A percentile compares a stretch with the other conserved stretches of the same genome.
These are phyloP conservation scores for Pueraria montana DNA, from an alignment of 306 rosid species.

Conservation along the genomic window DNA sequence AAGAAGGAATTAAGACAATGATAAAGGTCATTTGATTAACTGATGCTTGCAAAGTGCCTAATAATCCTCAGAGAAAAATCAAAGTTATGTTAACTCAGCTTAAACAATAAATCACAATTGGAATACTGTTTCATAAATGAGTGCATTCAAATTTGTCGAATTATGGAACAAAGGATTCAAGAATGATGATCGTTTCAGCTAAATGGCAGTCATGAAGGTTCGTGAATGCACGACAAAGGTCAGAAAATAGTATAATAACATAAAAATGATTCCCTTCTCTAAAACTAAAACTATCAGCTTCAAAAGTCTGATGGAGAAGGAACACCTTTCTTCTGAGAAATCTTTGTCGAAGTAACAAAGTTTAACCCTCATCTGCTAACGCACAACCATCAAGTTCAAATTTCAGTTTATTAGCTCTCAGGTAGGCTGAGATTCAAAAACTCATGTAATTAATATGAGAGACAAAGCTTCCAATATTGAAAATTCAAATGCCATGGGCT, in stretches of 20 bases:
- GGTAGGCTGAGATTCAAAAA: background rate
- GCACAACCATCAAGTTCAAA: background rate
- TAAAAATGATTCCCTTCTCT: background rate
- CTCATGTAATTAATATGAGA: background rate
- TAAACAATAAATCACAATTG: background rate
- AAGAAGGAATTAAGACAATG: slow-evolving; percentile 32
- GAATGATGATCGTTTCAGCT: background rate
- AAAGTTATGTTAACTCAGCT: no score
- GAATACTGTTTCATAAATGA: slow-evolving; percentile 13
- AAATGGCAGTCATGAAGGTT: background rate
- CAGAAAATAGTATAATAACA: background rate
- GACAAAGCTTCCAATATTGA: slow-evolving; percentile 2
- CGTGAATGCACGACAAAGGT: slow-evolving; percentile 12
- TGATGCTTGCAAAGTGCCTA: background rate
- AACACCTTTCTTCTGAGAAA: background rate
- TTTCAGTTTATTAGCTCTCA: background rate
- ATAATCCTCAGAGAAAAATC: background rate
- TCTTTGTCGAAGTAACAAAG: background rate
- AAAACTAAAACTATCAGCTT: background rate
- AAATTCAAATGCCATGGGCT: background rate
- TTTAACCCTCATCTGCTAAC: background rate
- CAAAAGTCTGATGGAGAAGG: background rate
- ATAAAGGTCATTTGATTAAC: background rate
- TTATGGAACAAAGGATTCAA: slow-evolving; percentile 12
- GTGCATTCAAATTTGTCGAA: background rate